Evolutionary conservation across 2,329 filamentous ascomycete species (phyloP).

Genomic region (Calonectria pseudoreteaudii): DNA sequence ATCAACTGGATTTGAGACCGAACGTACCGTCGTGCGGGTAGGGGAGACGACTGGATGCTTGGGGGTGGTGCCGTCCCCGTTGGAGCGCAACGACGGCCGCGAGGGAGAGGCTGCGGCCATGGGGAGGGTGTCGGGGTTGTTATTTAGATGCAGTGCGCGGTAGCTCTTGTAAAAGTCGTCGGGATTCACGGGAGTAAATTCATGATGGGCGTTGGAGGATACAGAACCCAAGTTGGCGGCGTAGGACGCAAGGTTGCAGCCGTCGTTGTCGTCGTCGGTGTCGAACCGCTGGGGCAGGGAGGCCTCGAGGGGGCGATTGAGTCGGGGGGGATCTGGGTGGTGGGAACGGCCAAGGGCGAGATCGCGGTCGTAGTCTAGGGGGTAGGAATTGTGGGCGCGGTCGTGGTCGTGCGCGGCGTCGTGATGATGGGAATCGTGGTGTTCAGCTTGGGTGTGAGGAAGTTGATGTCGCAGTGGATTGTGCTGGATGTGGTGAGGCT

Average conservation of each 20-base stretch:
- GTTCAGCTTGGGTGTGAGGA: conserved; percentile 42
- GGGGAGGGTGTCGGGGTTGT: conserved; percentile 48
- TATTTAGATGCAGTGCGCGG: conserved; percentile 52
- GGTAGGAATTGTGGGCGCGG: conserved; percentile 32
- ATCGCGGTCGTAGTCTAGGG: conserved; percentile 29
- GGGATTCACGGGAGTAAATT: conserved; percentile 59
- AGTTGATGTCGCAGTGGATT: conserved; percentile 47
- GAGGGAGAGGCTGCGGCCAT: conserved; percentile 56
- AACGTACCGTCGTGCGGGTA: conserved; percentile 59
- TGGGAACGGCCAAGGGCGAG: conserved; percentile 25
- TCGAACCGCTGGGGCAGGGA: conserved; percentile 38
- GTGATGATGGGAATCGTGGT: conserved; percentile 44
- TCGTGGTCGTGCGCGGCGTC: conserved; percentile 41
- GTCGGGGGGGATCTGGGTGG: conserved; percentile 13
- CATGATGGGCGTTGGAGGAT: conserved; percentile 48
- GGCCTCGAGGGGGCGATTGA: conserved; percentile 32
- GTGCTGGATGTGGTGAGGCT: conserved; percentile 37
- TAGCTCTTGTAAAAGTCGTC: conserved; percentile 69
- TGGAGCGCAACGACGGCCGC: conserved; percentile 60
- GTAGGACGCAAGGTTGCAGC: conserved; percentile 39
- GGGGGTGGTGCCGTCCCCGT: conserved; percentile 61
- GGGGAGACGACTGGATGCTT: conserved; percentile 59
- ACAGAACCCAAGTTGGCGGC: conserved; percentile 37
- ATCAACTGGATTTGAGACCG: conserved; percentile 67
- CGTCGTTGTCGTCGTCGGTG: conserved; percentile 32